phyloP scores from a whole-genome alignment of 2,329 filamentous ascomycete species.

The Talaromyces sp. region DNA sequence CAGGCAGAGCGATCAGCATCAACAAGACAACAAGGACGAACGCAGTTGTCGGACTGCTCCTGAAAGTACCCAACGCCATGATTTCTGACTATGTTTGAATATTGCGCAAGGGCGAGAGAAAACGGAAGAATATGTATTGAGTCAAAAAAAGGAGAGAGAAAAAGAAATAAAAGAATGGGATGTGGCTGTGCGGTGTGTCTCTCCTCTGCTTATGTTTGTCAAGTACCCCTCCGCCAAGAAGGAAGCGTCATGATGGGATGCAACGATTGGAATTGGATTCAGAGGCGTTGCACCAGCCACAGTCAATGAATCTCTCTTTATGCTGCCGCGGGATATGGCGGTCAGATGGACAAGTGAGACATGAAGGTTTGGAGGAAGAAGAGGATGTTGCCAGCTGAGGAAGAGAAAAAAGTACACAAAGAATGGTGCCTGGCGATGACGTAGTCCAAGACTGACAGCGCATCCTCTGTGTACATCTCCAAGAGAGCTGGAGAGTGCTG shows the following conservation, averaged over 20 bases:
- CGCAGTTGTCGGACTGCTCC: constrained; percentile 27
- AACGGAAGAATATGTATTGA: background rate
- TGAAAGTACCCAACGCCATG: constrained; percentile 11
- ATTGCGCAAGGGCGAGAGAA: background rate
- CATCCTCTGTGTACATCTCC: background rate
- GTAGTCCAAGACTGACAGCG: background rate
- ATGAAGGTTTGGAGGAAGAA: background rate
- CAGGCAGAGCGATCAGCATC: constrained; percentile 33
- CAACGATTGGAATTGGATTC: background rate
- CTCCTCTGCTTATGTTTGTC: background rate
- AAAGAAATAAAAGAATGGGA: background rate
- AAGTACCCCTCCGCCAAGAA: constrained; percentile 15
- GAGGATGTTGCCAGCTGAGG: background rate
- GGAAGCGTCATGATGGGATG: background rate
- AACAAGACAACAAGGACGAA: constrained; percentile 34
- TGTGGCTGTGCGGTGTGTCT: background rate
- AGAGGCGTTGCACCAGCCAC: background rate
- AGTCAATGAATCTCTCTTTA: background rate
- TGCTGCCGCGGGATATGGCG: background rate
- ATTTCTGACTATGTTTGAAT: background rate
- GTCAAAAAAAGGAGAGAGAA: background rate
- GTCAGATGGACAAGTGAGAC: background rate
- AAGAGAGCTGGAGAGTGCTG: background rate
- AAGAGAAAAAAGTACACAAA: background rate
- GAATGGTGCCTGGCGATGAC: background rate